These are phyloP conservation scores for Hypoxylon lenormandii DNA, from an alignment of 495 filamentous ascomycete genomes.

Conservation along the genomic window DNA sequence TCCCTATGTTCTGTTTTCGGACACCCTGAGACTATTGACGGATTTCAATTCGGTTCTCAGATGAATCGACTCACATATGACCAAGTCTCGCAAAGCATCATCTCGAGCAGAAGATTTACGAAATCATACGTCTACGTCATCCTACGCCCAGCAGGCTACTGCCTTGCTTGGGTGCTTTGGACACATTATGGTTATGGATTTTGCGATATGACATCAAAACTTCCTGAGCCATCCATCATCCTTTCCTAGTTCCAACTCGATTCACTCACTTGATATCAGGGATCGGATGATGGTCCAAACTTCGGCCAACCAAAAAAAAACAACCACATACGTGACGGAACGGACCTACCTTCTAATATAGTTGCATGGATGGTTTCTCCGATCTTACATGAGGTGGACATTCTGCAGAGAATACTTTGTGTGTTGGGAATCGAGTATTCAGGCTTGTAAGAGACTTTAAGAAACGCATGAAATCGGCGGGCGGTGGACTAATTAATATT, in stretches of 20 bases:
- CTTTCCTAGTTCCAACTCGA: conserved; percentile 34
- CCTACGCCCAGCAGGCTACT: conserved; percentile 68
- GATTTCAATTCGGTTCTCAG: conserved; percentile 50
- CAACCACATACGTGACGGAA: conserved; percentile 37
- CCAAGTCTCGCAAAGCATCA: conserved; percentile 60
- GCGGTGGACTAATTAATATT: conserved; percentile 17
- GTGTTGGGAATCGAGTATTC: conserved; percentile 52
- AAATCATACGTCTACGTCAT: conserved; percentile 65
- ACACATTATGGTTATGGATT: conserved; percentile 70
- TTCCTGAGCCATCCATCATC: conserved; percentile 38
- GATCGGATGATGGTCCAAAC: conserved; percentile 44
- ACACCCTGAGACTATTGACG: conserved; percentile 41
- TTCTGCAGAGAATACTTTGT: conserved; percentile 52
- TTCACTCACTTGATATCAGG: conserved; percentile 22
- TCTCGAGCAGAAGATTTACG: conserved; percentile 65
- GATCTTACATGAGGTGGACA: conserved; percentile 49
- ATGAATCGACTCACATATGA: conserved; percentile 50
- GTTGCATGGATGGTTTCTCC: conserved; percentile 48
- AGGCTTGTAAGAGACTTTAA: conserved; percentile 46
- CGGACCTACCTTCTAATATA: conserved; percentile 48
- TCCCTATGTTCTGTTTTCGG: conserved; percentile 51
- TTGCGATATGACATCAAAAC: conserved; percentile 61
- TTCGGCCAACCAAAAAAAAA: conserved; percentile 41
- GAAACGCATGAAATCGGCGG: conserved; percentile 29
- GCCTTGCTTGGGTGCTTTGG: conserved; percentile 66